phyloP scores from a whole-genome alignment of 2,329 filamentous ascomycete species.

The Harringtonia aguacate region DNA sequence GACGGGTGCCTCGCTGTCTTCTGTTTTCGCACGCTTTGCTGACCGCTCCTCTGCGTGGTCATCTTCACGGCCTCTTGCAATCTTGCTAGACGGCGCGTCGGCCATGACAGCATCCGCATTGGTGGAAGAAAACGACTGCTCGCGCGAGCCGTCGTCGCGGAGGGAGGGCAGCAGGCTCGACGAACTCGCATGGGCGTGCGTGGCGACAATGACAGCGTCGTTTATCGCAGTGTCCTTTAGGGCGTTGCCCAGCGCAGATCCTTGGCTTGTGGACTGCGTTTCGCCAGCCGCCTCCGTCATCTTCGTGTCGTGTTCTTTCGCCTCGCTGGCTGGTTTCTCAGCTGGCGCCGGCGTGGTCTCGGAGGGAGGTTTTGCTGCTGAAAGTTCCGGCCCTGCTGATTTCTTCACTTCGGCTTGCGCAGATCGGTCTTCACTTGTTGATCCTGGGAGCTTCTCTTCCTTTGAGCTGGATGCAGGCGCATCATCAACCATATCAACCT shows the following conservation, averaged over 20 bases:
- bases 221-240: neutral
- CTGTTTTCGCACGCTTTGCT: constrained; percentile 70
- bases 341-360: too few species aligned
- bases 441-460: too few species aligned
- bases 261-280: neutral
- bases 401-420: too few species aligned
- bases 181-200: neutral
- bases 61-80: constrained; percentile 67
- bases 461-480: too few species aligned
- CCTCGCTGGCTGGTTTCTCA: too few species aligned
- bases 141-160: constrained; percentile 21
- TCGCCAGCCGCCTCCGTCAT: too few species aligned
- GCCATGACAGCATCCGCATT: constrained; percentile 30
- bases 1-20: constrained; percentile 15
- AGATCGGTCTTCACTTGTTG: too few species aligned
- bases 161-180: constrained; percentile 11
- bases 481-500: too few species aligned
- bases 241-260: neutral
- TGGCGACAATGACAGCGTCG: neutral
- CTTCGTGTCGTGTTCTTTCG: too few species aligned
- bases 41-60: constrained; percentile 56
- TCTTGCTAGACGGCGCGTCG: constrained; percentile 42
- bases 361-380: too few species aligned
- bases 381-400: too few species aligned
- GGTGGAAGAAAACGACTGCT: constrained; percentile 15